A percentile compares a stretch with the other conserved stretches of the same genome.
Conservation (phyloP, 2,329 filamentous ascomycete genomes). For the Phialophora expanda region DNA sequence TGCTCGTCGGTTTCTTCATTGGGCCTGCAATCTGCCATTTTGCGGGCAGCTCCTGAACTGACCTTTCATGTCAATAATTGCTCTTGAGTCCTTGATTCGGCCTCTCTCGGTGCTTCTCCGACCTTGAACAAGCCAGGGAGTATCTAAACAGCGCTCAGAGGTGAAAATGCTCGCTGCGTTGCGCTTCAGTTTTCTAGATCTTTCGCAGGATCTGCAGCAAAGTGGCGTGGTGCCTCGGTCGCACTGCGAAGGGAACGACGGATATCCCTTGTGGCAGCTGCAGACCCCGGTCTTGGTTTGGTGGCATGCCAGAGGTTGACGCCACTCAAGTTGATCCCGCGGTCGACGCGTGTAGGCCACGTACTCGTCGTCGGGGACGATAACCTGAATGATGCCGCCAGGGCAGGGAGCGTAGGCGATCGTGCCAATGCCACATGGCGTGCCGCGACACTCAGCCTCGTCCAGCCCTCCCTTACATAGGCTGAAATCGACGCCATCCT, state of each 20-base stretch:
- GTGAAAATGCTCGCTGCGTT: not conserved
- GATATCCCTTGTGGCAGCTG: not conserved
- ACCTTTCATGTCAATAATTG: not conserved
- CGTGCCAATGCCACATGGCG: not conserved
- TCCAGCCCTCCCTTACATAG: not conserved
- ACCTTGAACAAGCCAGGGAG: not conserved
- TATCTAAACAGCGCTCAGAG: not conserved
- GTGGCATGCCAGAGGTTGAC: not conserved
- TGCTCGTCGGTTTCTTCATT: not conserved
- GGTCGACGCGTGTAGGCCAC: not conserved
- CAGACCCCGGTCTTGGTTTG: not conserved
- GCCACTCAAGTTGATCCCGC: not conserved
- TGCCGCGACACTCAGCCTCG: not conserved
- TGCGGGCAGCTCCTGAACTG: constrained; percentile 12
- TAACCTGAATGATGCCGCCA: too few relatives aligned
- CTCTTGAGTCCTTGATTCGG: not conserved
- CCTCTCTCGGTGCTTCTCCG: not conserved
- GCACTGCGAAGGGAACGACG: not conserved
- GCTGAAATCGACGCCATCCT: not conserved
- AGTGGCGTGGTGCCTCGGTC: too few relatives aligned
- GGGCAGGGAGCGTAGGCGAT: not conserved
- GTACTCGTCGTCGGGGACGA: not conserved
- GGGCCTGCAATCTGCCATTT: constrained; percentile 5
- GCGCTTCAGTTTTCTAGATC: too few relatives aligned
- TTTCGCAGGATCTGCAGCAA: too few relatives aligned